These are phyloP conservation scores for Lagenidium giganteum DNA, from an alignment of 352 stramenopile species.

Conservation along the genomic window DNA sequence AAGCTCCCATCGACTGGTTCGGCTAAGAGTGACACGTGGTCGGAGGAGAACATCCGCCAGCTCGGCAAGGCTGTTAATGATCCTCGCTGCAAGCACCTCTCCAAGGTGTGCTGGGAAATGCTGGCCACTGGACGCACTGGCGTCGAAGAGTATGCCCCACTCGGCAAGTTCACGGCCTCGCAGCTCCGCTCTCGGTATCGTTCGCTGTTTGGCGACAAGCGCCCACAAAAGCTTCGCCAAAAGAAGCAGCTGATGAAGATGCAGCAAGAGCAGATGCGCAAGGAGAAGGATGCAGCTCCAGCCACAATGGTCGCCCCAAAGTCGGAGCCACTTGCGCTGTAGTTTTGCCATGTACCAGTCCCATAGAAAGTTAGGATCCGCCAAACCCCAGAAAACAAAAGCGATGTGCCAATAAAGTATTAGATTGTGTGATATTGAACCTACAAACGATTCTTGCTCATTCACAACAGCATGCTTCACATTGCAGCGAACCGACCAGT, in stretches of 20 bases:
- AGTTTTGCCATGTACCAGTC: no score
- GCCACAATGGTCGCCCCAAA: no score
- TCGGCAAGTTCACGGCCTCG: slow-evolving; percentile 71
- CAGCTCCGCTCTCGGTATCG: slow-evolving; percentile 75
- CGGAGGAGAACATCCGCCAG: slow-evolving; percentile 61
- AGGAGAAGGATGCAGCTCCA: slow-evolving; percentile 18
- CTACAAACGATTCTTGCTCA: no score
- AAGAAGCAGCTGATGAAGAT: slow-evolving; percentile 62
- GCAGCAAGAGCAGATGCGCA: slow-evolving; percentile 31
- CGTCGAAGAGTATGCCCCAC: slow-evolving; percentile 61
- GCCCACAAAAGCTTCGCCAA: slow-evolving; percentile 58
- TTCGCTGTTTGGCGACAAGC: slow-evolving; percentile 74
- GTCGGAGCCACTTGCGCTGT: no score
- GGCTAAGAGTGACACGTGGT: slow-evolving; percentile 54
- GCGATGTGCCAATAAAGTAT: no score
- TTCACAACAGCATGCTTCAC: no score
- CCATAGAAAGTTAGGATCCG: no score
- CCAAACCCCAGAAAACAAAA: no score
- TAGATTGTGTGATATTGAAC: no score
- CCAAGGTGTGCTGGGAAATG: slow-evolving; percentile 79
- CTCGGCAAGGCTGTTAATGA: slow-evolving; percentile 67
- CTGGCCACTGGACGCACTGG: slow-evolving; percentile 62
- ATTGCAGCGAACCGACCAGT: no score
- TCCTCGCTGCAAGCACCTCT: slow-evolving; percentile 61
- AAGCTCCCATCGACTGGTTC: slow-evolving; percentile 41